Evolutionary conservation across 2,329 filamentous ascomycete species (phyloP), one percentile per base, ranked within the genome.

Genomic region (Ascochyta pisi): DNA sequence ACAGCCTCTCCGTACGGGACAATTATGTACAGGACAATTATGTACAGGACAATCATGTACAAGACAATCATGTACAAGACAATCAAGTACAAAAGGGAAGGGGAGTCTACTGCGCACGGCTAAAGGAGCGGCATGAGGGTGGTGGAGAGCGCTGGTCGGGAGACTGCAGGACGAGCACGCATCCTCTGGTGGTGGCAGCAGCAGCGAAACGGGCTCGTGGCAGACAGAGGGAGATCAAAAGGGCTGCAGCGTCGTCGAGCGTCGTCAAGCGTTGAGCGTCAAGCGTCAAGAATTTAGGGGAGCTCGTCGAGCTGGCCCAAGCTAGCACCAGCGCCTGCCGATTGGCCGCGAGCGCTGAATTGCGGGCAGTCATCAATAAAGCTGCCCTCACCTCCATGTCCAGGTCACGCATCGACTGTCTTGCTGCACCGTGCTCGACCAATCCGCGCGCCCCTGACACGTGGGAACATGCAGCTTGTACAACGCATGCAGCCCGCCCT

Each of bases 51-150:
- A 19, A 33, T 24, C 3, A 27, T 58, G 63, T 70, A 66, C 13
- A 16, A 3, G 19, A 19, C 19, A 19, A 19, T 19, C 3, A 19
- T 3, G 19, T 19, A 19, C 19, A 19, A 19, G 19, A 19, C 19
- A 19, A 33, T 64, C 70, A 64, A 56, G 48, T 51, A 56, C 53
- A 56, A 60, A 74, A 75, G 66, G 73, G 74, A 75, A 13, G 29
- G 27, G 1, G 65, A 57, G 24, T 6, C 63, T 34, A 53, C 57
- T 46, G 58, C 48, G 54, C 44, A 61, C 50, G 64, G 63, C 69
- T 73, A 75, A 74, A 73, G 63, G 73, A 76, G 71, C 64, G 73
- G 75, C 73, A 76, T 76, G 56, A 64, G 62, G 67, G 66, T 58
- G 62, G 67, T 59, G 61, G 60, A 63, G 27, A 62, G 66, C 60